Evolutionary conservation across 1,284 basidiomycete genomes (phyloP), one percentile per base, ranked within the genome.

Genomic region (Kwoniella shivajii): DNA sequence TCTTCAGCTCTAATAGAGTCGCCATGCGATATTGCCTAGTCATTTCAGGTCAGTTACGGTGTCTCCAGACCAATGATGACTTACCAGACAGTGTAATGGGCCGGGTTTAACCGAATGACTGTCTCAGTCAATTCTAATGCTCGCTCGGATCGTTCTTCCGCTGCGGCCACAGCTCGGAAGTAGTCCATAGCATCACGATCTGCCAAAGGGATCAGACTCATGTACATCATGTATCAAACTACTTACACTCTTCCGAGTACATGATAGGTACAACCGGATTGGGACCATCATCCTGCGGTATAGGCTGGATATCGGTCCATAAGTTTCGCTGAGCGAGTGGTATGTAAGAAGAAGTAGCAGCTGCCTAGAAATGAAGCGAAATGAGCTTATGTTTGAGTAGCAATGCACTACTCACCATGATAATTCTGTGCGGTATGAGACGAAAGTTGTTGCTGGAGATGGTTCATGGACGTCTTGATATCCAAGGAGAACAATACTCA

Each of bases 81-180:
- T 27, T 54, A 93, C 93, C 93, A 97, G 62, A 92, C 91, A 46
- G 92, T 89, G 72, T 96, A 97, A 73, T 96, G 94, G 2, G 90
- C 90, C 5, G 92, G 90, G 72, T 96, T 96, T 78, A 88, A 80
- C 29, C 86, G 82, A 61, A 97, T 92, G 66, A 96, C 85, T 45
- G 80, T 81, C 76, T 93, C 88, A 0, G 93, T 97, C 45, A 97
- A 82, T 63, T 87, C 84, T 42, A 97, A 84, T 6, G 88, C 91
- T 33, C 93, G 83, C 33, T 83, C 78, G 61, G 86, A 90, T 77
- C 85, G 85, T 79, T 97, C 93, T 5, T 84, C 85, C 0, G 80
- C 78, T 64, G 86, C 85, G 39, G 90, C 82, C 56, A 96, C 82
- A 0, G 86, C 92, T 56, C 93, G 86, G 74, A 97, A 93, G 76